Base-by-base conservation (phyloP, 2,329 filamentous ascomycete species). In the Setomelanomma holmii region DNA sequence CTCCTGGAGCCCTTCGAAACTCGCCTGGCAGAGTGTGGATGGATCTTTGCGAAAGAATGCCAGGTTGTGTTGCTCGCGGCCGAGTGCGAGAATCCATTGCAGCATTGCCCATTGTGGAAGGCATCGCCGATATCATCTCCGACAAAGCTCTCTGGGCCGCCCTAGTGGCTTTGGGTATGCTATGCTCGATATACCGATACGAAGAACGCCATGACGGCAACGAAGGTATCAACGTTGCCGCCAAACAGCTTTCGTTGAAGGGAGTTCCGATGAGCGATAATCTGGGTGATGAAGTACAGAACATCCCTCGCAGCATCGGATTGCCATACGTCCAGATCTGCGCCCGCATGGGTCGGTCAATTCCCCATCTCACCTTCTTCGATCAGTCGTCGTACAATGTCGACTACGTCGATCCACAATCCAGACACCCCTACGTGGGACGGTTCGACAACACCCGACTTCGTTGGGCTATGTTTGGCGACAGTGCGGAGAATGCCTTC, bases 371-470 rank as follows among this genome's bases (percentile, higher is more conserved):
- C 12, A 80, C 80, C 0, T 83, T 84, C 55, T 79, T 79, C 14
- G 82, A 84, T 52, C 81, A 84, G 60, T 78, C 80, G 1, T 82
- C 80, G 0, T 82, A 82, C 63, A 84, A 84, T 51, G 72, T 82
- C 51, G 80, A 78, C 61, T 74, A 82, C 48, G 73, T 75, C 19
- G 80, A 84, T 48, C 73, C 76, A 1, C 80, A 75, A 1, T 82
- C 81, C 0, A 78, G 62, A 0, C 76, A 78, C 36, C 82, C 82
- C 2, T 84, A 84, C 47, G 70, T 65, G 23, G 64, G 61, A 11
- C 56, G 64, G 12, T 65, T 65, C 49, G 64, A 67, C 46, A 67
- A 67, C 46, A 65, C 54, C 17, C 39, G 43, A 36, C 48, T 67
- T 19, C 41, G 64, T 33, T 67, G 64, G 64, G 58, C 44, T 22